A percentile compares a stretch with the other conserved stretches of the same genome.
Evolutionary conservation across 306 rosid species (phyloP).

Genomic region (Corylus avellana): DNA sequence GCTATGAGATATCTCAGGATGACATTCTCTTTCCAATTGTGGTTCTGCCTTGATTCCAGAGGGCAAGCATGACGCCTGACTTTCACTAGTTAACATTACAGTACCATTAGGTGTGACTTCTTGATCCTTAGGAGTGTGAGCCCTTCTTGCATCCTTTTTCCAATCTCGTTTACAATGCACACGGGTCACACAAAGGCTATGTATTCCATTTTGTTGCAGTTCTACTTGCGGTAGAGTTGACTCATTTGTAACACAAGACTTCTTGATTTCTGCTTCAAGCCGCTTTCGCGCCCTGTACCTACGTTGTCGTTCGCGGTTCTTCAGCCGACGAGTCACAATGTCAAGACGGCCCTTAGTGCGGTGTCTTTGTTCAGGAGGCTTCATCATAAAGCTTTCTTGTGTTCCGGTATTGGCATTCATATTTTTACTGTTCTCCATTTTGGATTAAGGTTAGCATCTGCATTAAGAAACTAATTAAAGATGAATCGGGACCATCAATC

Average conservation of each 20-base stretch:
- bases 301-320: conserved; percentile 90
- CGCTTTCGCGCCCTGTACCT: conserved; percentile 94
- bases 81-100: conserved; percentile 30
- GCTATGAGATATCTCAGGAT: conserved; percentile 31
- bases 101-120: conserved; percentile 39
- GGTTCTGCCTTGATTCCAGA: conserved; percentile 38
- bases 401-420: conserved; percentile 26
- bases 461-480: conserved; percentile 29
- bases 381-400: conserved; percentile 53
- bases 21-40: conserved; percentile 30
- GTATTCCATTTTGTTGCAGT: conserved; percentile 33
- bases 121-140: conserved; percentile 39
- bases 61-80: conserved; percentile 34
- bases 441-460: conserved; percentile 49
- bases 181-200: conserved; percentile 41
- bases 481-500: conserved; percentile 13
- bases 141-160: conserved; percentile 87
- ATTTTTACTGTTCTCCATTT: conserved; percentile 60
- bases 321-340: conserved; percentile 62
- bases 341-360: conserved; percentile 51
- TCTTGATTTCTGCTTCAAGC: conserved; percentile 61
- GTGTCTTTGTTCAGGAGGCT: conserved; percentile 47
- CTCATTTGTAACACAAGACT: conserved; percentile 37
- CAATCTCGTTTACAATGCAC: conserved; percentile 65
- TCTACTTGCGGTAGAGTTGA: conserved; percentile 34